phyloP scores from a whole-genome alignment of 352 stramenopile species.

The Phytophthora cryptogea region DNA sequence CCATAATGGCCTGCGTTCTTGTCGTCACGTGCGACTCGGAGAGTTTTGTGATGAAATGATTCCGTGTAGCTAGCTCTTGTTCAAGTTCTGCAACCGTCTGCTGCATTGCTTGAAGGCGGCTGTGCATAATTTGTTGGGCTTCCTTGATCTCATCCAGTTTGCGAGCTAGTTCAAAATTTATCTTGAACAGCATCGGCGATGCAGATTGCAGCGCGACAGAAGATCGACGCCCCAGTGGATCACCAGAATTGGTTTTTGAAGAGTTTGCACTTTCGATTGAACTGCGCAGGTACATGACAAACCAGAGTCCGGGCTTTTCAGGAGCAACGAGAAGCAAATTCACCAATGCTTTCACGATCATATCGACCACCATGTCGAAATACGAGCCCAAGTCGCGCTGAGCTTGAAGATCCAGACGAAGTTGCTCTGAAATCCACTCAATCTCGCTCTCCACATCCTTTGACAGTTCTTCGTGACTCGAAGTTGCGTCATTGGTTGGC shows the following conservation, averaged over 20 bases:
- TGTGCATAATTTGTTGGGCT: slow-evolving; percentile 46
- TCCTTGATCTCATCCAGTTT: slow-evolving; percentile 60
- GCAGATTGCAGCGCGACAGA: slow-evolving; percentile 13
- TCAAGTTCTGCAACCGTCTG: slow-evolving; percentile 24
- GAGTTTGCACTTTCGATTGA: not conserved
- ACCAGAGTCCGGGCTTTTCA: slow-evolving; percentile 45
- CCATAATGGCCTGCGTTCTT: slow-evolving; percentile 72
- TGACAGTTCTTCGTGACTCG: not conserved
- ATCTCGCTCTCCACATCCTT: slow-evolving; percentile 1
- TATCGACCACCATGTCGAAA: slow-evolving; percentile 41
- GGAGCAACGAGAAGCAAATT: slow-evolving; percentile 45
- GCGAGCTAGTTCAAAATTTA: slow-evolving; percentile 61
- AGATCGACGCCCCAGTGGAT: not conserved
- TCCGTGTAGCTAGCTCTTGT: slow-evolving; percentile 47
- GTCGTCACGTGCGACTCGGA: slow-evolving; percentile 49
- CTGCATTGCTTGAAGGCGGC: slow-evolving; percentile 35
- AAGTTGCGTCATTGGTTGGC: not conserved
- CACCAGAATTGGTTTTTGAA: not conserved
- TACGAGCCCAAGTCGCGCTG: slow-evolving; percentile 57
- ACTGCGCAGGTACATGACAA: slow-evolving; percentile 46
- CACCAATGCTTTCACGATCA: slow-evolving; percentile 44
- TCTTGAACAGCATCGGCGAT: slow-evolving; percentile 53
- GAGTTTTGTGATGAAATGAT: slow-evolving; percentile 61
- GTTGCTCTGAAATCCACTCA: slow-evolving; percentile 17
- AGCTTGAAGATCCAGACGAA: slow-evolving; percentile 22